These are phyloP conservation scores for Paecilomyces dactylethromorphus DNA, from an alignment of 2,329 filamentous ascomycete species.

Conservation along the genomic window DNA sequence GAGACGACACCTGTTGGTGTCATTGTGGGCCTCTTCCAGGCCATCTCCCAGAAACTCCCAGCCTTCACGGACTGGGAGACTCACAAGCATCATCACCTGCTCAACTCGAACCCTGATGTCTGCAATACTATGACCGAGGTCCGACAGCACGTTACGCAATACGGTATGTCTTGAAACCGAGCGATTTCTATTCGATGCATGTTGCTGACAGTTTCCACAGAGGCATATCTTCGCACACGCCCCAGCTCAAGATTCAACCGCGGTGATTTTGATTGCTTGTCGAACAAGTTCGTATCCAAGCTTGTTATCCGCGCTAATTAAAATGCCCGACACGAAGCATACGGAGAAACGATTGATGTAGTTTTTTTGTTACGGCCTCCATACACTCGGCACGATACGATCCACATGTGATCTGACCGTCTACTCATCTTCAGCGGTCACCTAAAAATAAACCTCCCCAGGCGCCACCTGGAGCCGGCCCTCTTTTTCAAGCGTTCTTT, in stretches of 20 bases:
- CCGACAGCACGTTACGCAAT: conserved; percentile 81
- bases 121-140: conserved; percentile 97
- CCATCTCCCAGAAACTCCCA: conserved; percentile 94
- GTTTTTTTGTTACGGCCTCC: conserved; percentile 14
- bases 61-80: conserved; percentile 93
- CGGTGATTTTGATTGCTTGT: conserved; percentile 87
- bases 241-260: conserved; percentile 78
- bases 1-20: conserved; percentile 92
- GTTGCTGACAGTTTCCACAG: conserved; percentile 50
- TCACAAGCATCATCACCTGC: conserved; percentile 77
- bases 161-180: conserved; percentile 60
- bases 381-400: conserved; percentile 15
- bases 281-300: conserved; percentile 95
- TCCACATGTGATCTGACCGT: conserved; percentile 21
- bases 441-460: conserved; percentile 16
- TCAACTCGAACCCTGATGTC: conserved; percentile 85
- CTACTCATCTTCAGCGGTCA: conserved; percentile 11
- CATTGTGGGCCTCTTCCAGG: conserved; percentile 93
- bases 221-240: conserved; percentile 77
- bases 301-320: conserved; percentile 91
- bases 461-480: conserved; percentile 11
- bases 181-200: background rate
- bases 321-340: conserved; percentile 9
- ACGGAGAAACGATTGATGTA: conserved; percentile 8
- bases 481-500: conserved; percentile 5